Evolutionary conservation across 257 asterid genomes (phyloP).

Genomic region (Nicotiana paniculata): DNA sequence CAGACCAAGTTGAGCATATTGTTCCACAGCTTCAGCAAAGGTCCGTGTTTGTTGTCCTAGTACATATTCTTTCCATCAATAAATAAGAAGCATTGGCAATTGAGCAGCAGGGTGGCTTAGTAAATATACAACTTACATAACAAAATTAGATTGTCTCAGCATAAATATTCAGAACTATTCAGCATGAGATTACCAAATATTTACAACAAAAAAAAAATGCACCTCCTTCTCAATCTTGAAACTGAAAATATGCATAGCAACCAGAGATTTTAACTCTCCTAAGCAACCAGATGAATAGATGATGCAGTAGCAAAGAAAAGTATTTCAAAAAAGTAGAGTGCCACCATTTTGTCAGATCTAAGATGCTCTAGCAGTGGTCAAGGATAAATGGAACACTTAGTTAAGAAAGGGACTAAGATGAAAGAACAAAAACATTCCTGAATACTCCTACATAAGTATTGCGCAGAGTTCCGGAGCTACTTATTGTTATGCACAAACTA

Average conservation of each 20-base stretch:
- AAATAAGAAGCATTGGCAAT: background rate
- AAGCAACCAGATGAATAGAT: background rate
- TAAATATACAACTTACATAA: background rate
- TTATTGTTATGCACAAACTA: background rate
- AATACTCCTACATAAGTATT: background rate
- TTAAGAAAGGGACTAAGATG: background rate
- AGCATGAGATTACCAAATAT: background rate
- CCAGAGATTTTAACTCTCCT: background rate
- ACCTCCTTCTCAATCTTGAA: background rate
- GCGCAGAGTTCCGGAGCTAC: background rate
- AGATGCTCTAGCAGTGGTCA: background rate
- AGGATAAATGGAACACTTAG: background rate
- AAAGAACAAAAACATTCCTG: background rate
- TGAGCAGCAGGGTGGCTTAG: background rate
- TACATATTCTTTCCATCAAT: conserved; percentile 22
- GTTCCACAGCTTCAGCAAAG: conserved; percentile 86
- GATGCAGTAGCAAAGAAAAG: background rate
- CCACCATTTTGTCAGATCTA: background rate
- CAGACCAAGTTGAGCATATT: conserved; percentile 90
- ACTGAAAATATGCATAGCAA: background rate
- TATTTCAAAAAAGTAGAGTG: background rate
- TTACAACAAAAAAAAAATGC: background rate
- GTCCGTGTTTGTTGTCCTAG: conserved; percentile 79
- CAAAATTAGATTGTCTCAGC: background rate
- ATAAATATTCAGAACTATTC: background rate